phyloP scores from a whole-genome alignment of 2,329 filamentous ascomycete genomes.

The Fusarium guadeloupense region DNA sequence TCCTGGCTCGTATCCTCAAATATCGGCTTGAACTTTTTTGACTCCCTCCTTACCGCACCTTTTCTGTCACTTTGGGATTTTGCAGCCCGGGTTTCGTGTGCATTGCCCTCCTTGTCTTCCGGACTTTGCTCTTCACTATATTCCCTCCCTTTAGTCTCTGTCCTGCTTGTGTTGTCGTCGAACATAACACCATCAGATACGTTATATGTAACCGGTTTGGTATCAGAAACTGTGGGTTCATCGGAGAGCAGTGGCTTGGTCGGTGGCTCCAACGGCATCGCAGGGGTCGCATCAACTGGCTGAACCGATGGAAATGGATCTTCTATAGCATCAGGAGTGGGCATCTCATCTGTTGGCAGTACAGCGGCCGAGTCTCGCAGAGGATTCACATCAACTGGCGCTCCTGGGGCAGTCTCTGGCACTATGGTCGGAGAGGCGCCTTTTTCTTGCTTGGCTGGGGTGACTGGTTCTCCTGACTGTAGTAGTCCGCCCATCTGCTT shows the following conservation, averaged over 20 bases:
- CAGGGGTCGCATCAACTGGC: neutral
- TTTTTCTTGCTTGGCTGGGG: neutral
- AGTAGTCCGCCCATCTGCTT: too few species aligned
- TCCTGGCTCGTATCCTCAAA: neutral
- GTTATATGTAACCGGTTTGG: slow-evolving; percentile 37
- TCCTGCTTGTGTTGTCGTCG: slow-evolving; percentile 44
- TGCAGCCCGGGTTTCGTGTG: neutral
- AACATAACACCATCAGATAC: slow-evolving; percentile 29
- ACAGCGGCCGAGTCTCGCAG: neutral
- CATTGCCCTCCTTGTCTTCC: neutral
- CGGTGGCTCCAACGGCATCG: neutral
- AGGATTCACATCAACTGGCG: neutral
- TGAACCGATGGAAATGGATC: neutral
- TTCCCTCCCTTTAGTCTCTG: slow-evolving; percentile 51
- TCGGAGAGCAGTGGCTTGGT: neutral
- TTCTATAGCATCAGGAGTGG: too few species aligned
- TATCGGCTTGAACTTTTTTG: neutral
- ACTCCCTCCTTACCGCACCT: neutral
- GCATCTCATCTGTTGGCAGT: neutral
- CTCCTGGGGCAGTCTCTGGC: neutral
- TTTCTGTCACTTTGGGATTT: neutral
- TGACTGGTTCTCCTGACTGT: too few species aligned
- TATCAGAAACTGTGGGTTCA: slow-evolving; percentile 8
- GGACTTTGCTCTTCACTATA: slow-evolving; percentile 24
- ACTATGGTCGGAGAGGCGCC: neutral